phyloP scores from a whole-genome alignment of 106 monocot species.

The Acanthochlamys bracteata region DNA sequence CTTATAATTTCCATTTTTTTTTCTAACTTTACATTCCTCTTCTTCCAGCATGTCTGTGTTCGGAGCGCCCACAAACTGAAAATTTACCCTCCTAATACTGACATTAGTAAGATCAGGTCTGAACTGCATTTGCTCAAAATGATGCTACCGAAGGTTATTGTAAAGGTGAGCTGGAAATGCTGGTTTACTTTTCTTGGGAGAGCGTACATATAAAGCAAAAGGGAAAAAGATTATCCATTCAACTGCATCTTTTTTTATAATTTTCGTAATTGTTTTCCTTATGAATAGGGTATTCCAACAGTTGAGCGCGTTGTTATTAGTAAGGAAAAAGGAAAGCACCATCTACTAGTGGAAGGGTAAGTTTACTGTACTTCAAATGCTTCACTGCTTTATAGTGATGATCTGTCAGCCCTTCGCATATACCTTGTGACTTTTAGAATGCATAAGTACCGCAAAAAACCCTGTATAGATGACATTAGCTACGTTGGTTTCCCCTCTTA shows the following conservation, averaged over 20 bases:
- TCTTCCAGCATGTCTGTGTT: slow-evolving; percentile 46
- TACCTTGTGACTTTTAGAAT: too few species aligned
- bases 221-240: too few species aligned
- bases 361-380: slow-evolving; percentile 15
- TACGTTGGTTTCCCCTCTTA: too few species aligned
- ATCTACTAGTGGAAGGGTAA: slow-evolving; percentile 85
- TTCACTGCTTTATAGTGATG: too few species aligned
- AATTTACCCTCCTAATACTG: slow-evolving; percentile 42
- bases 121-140: slow-evolving; percentile 41
- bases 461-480: too few species aligned
- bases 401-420: too few species aligned
- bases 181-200: not conserved
- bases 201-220: too few species aligned
- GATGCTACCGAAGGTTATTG: slow-evolving; percentile 76
- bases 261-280: not conserved
- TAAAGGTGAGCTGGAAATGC: slow-evolving; percentile 48
- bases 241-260: too few species aligned
- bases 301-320: slow-evolving; percentile 69
- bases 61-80: slow-evolving; percentile 36
- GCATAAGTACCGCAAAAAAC: too few species aligned
- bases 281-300: slow-evolving; percentile 68
- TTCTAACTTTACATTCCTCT: too few species aligned
- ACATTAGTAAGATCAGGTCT: slow-evolving; percentile 40
- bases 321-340: slow-evolving; percentile 30
- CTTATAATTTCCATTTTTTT: not conserved